These are phyloP conservation scores for Trichoderma virens DNA, from an alignment of 495 filamentous ascomycete genomes.

Conservation along the genomic window DNA sequence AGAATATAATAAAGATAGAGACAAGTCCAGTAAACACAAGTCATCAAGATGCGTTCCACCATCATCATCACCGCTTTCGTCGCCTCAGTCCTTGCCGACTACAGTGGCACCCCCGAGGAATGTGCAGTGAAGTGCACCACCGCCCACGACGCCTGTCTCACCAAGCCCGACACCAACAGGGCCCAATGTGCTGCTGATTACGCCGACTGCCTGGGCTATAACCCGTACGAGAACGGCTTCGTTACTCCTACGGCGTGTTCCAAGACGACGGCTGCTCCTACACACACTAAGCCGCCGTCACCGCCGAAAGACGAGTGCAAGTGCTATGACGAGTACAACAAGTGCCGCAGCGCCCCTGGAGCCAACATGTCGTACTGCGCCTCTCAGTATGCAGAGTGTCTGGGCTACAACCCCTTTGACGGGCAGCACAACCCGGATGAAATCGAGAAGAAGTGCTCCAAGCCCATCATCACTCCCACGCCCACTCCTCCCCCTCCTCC, in stretches of 20 bases:
- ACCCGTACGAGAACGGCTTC: background rate
- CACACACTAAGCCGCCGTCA: too few relatives aligned
- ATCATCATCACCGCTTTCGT: background rate
- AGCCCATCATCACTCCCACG: conserved; percentile 10
- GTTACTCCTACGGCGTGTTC: background rate
- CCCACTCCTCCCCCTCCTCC: conserved; percentile 3
- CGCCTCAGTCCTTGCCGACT: background rate
- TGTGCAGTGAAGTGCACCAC: background rate
- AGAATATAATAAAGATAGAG: too few relatives aligned
- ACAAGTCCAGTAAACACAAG: too few relatives aligned
- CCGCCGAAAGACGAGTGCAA: background rate
- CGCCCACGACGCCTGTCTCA: background rate
- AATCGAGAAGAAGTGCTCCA: background rate
- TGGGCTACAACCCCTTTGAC: conserved; percentile 8
- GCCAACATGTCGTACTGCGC: background rate
- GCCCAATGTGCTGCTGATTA: background rate
- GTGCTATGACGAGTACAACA: background rate
- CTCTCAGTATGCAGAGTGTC: background rate
- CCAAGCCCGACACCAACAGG: background rate
- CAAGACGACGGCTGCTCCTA: too few relatives aligned
- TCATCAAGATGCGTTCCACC: background rate
- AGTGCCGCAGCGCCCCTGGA: background rate
- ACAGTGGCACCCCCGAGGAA: background rate
- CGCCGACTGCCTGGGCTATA: background rate
- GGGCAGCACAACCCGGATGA: background rate